Percentiles rank a stretch among this genome's conserved stretches.
Evolutionary conservation across 129 eudicot species (phyloP).

Genomic region (Tagetes patula): DNA sequence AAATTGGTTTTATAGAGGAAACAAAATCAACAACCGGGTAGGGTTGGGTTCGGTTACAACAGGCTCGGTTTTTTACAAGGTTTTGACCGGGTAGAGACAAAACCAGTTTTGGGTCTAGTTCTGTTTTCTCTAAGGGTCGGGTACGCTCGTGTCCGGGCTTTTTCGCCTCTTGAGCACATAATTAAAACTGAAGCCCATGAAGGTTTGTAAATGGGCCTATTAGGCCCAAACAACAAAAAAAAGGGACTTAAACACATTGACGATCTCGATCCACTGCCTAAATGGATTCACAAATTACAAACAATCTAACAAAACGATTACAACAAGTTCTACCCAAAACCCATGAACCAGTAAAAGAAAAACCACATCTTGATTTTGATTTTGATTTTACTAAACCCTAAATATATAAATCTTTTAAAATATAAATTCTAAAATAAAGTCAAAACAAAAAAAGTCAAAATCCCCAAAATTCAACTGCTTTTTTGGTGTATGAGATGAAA

Average conservation of each 20-base stretch:
- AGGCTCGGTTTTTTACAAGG: no score
- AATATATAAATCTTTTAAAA: neutral
- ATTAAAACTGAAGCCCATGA: neutral
- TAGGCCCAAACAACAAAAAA: neutral
- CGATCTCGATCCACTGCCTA: conserved; percentile 7
- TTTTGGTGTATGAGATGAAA: conserved; percentile 32
- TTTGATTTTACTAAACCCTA: conserved; percentile 6
- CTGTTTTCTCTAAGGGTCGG: no score
- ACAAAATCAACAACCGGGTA: no score
- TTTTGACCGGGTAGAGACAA: no score
- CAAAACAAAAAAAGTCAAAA: conserved; percentile 18
- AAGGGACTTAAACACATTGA: conserved; percentile 9
- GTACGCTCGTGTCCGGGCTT: no score
- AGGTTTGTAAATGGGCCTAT: conserved; percentile 1
- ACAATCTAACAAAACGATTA: conserved; percentile 36
- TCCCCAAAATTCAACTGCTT: conserved; percentile 24
- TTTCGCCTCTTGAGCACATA: no score
- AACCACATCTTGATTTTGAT: conserved; percentile 5
- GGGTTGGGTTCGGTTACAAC: no score
- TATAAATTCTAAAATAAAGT: neutral
- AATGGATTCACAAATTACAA: conserved; percentile 20
- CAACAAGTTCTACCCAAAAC: conserved; percentile 40
- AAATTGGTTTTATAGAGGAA: no score
- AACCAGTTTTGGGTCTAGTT: no score
- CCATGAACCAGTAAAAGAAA: conserved; percentile 33